phyloP scores from a whole-genome alignment of 164 flowering plant species.

The Pachysandra terminalis region DNA sequence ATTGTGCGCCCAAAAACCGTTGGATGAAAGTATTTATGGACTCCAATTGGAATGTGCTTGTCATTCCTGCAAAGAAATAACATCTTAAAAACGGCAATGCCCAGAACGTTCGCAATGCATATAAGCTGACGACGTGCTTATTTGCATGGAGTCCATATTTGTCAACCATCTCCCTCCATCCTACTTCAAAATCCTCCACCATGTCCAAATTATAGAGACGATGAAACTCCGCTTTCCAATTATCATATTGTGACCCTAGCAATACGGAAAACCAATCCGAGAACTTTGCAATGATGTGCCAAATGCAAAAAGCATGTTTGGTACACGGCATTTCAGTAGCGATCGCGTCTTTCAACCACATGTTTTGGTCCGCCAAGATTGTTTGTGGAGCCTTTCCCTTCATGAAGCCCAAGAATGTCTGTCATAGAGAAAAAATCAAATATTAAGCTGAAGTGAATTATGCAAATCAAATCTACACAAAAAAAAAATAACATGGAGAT shows the following conservation, averaged over 20 bases:
- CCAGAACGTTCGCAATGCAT: slow-evolving; percentile 68
- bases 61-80: slow-evolving; percentile 77
- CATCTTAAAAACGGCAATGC: slow-evolving; percentile 64
- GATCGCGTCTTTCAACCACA: slow-evolving; percentile 80
- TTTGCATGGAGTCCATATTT: slow-evolving; percentile 60
- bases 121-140: slow-evolving; percentile 59
- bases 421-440: slow-evolving; percentile 15
- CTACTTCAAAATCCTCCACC: slow-evolving; percentile 63
- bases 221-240: slow-evolving; percentile 71
- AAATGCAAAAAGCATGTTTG: slow-evolving; percentile 79
- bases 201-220: slow-evolving; percentile 55
- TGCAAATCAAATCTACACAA: not conserved
- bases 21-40: slow-evolving; percentile 57
- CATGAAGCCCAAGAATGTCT: slow-evolving; percentile 74
- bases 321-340: slow-evolving; percentile 60
- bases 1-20: slow-evolving; percentile 61
- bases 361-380: slow-evolving; percentile 71
- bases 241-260: slow-evolving; percentile 66
- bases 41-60: slow-evolving; percentile 49
- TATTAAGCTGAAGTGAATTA: not conserved
- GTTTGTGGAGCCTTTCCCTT: slow-evolving; percentile 76
- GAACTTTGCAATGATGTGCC: slow-evolving; percentile 70
- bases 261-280: slow-evolving; percentile 70
- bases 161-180: slow-evolving; percentile 70
- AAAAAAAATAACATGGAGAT: not conserved